These are phyloP conservation scores for Lumnitzera littorea DNA, from an alignment of 345 rosid genomes.

Conservation along the genomic window DNA sequence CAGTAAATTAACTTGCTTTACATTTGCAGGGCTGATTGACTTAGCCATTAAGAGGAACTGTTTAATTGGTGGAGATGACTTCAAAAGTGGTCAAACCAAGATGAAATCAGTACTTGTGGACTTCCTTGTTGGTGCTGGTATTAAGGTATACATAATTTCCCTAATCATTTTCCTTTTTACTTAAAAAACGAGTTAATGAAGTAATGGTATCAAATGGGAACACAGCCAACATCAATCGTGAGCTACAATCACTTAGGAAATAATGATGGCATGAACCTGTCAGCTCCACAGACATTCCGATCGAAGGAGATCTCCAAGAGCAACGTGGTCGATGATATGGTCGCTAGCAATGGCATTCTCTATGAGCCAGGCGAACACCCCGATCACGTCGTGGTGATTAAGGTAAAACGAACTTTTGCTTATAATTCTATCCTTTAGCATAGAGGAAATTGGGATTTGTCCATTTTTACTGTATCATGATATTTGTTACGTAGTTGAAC, in stretches of 20 bases:
- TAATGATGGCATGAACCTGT: slow-evolving; percentile 97
- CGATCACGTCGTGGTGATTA: slow-evolving; percentile 97
- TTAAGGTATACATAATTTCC: slow-evolving; percentile 42
- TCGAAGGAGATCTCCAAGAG: slow-evolving; percentile 98
- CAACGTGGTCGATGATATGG: slow-evolving; percentile 98
- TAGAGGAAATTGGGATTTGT: too few relatives aligned
- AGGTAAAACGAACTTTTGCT: slow-evolving; percentile 31
- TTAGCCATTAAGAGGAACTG: slow-evolving; percentile 74
- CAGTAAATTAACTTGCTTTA: too few relatives aligned
- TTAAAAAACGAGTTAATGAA: too few relatives aligned
- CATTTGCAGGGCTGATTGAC: slow-evolving; percentile 69
- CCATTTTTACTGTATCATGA: too few relatives aligned
- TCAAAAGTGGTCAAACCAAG: slow-evolving; percentile 99
- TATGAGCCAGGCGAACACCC: slow-evolving; percentile 95
- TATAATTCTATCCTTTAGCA: too few relatives aligned
- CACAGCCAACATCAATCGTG: slow-evolving; percentile 92
- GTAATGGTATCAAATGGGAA: too few relatives aligned
- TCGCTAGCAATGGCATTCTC: slow-evolving; percentile 82
- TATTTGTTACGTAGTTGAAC: too few relatives aligned
- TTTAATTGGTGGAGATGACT: slow-evolving; percentile 96
- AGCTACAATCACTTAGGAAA: slow-evolving; percentile 96
- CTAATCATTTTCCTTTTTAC: not conserved
- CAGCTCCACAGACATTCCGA: slow-evolving; percentile 94
- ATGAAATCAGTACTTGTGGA: slow-evolving; percentile 92
- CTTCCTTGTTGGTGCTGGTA: slow-evolving; percentile 97